These are phyloP conservation scores for Penicillium vulpinum DNA, from an alignment of 2,329 filamentous ascomycete genomes.

Conservation along the genomic window DNA sequence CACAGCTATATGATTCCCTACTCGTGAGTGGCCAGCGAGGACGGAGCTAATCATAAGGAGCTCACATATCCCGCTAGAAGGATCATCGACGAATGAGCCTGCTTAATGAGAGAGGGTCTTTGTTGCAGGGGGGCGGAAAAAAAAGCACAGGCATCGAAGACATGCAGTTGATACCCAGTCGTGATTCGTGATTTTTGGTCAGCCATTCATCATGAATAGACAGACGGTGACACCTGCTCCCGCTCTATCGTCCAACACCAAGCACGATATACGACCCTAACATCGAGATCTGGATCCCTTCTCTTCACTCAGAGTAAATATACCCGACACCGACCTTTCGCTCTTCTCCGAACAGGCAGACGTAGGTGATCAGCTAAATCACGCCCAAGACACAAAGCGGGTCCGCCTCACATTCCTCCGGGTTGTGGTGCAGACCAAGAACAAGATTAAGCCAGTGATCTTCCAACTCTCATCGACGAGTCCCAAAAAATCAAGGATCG, in stretches of 20 bases:
- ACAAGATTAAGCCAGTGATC: background rate
- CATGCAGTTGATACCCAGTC: background rate
- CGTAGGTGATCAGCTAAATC: background rate
- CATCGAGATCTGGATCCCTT: background rate
- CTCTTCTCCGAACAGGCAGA: background rate
- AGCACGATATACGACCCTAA: background rate
- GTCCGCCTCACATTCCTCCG: conserved; percentile 10
- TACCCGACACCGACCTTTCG: background rate
- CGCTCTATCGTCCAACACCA: background rate
- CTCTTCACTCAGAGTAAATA: background rate
- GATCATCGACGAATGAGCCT: conserved; percentile 1
- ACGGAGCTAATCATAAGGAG: background rate
- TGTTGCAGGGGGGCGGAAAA: background rate
- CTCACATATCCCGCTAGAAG: background rate
- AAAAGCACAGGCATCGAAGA: background rate
- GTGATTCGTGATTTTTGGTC: background rate
- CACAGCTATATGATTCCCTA: background rate
- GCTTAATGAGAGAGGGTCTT: background rate
- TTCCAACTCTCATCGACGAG: background rate
- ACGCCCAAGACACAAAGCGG: background rate
- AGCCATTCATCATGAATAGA: background rate
- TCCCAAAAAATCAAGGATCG: background rate
- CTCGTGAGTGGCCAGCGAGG: conserved; percentile 1
- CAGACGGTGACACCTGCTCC: background rate
- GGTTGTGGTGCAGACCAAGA: background rate